These are phyloP conservation scores for Peribolospora baueri DNA, from an alignment of 768 basidiomycete genomes.

Conservation along the genomic window DNA sequence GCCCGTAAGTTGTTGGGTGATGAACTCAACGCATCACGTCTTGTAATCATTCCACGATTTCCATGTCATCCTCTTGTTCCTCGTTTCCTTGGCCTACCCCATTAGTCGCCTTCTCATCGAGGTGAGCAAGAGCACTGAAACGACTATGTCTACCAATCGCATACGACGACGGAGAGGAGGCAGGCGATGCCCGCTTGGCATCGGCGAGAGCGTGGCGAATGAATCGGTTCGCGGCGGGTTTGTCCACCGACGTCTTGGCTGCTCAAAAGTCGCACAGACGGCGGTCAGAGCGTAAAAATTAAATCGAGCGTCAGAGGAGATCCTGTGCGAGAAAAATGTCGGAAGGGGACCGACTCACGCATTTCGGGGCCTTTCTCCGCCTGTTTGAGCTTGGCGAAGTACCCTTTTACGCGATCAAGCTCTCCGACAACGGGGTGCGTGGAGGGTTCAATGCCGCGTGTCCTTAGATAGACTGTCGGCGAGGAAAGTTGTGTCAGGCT, in stretches of 20 bases:
- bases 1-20: no score
- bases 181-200: no score
- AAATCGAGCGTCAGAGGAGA: no score
- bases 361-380: slow-evolving; percentile 39
- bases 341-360: slow-evolving; percentile 22
- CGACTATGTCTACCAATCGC: no score
- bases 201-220: slow-evolving; percentile 20
- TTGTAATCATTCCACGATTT: no score
- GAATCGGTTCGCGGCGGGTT: slow-evolving; percentile 52
- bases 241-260: slow-evolving; percentile 38
- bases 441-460: slow-evolving; percentile 52
- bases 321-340: background rate
- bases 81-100: no score
- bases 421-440: slow-evolving; percentile 54
- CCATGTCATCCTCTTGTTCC: no score
- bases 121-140: no score
- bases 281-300: background rate
- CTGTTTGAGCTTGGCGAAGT: slow-evolving; percentile 57
- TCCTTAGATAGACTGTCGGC: slow-evolving; percentile 48
- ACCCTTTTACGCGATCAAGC: slow-evolving; percentile 46
- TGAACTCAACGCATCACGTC: no score
- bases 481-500: background rate
- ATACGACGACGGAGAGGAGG: no score
- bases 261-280: background rate
- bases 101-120: no score